Percentiles rank a stretch among this genome's conserved stretches.
Conservation (phyloP, 768 basidiomycete genomes). For the Mycena rosella region DNA sequence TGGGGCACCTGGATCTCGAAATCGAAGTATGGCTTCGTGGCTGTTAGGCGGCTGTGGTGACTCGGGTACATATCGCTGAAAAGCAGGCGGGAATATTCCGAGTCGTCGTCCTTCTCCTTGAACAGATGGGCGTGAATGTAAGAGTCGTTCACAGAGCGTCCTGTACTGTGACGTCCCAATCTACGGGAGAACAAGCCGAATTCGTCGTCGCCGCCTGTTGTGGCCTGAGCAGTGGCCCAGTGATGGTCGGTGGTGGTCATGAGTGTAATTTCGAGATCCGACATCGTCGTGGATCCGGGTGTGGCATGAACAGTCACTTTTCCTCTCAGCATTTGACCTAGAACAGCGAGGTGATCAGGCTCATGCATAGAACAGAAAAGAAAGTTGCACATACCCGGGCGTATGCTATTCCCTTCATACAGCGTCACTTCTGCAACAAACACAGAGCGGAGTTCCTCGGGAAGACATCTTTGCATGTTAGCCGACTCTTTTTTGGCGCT, state of each 20-base stretch:
- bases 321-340: slow-evolving; percentile 6
- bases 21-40: slow-evolving; percentile 1
- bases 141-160: too few relatives aligned
- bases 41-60: background rate
- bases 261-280: background rate
- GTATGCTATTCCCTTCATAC: slow-evolving; percentile 14
- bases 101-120: too few relatives aligned
- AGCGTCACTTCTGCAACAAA: slow-evolving; percentile 26
- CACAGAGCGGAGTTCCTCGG: background rate
- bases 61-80: too few relatives aligned
- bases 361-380: background rate
- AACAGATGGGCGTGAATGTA: too few relatives aligned
- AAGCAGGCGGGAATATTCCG: too few relatives aligned
- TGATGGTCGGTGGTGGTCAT: background rate
- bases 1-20: slow-evolving; percentile 17
- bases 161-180: too few relatives aligned
- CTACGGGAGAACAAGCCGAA: too few relatives aligned
- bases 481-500: background rate
- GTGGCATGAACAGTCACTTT: slow-evolving; percentile 5
- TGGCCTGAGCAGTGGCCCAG: slow-evolving; percentile 5
- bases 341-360: too few relatives aligned
- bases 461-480: slow-evolving; percentile 9
- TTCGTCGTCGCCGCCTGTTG: slow-evolving; percentile 1
- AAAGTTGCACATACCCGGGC: background rate
- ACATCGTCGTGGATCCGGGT: slow-evolving; percentile 10